Evolutionary conservation across 768 basidiomycete genomes (phyloP), one percentile per base, ranked within the genome.

Genomic region (Pleurotus eryngii): DNA sequence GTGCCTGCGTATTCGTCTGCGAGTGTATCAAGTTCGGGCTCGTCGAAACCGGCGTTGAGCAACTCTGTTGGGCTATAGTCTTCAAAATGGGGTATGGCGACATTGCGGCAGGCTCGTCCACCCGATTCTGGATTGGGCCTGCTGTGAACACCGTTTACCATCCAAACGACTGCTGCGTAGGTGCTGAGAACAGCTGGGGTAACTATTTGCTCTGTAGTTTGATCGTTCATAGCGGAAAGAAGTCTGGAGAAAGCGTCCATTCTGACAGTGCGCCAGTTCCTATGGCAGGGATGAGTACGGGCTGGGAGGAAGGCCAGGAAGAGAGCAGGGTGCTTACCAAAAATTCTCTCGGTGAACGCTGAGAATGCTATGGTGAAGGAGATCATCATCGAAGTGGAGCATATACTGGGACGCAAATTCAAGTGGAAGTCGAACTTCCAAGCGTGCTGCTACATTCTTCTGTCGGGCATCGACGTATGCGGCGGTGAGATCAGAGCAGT

Each of bases 351-450:
- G 2, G 14, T 12, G 39, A 42, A 42, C 14, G 12, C 14, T 12
- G 12, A 42, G 14, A 12, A 42, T 3, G 14, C 14, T 12, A 17
- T 17, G 17, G 2, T 17, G 39, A 12, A 42, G 12, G 39, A 42
- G 2, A 12, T 51, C 49, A 8, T 4, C 12, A 18, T 37, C 27
- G 4, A 17, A 55, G 3, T 39, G 40, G 0, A 55, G 11, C 9
- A 55, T n/a, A 9, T 22, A 15, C 4, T 22, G 0, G 2, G 15
- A 7, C 2, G 53, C 53, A 42, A 14, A 14, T 2, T 18, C 39
- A 12, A 55, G 14, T 18, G 53, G 53, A 27, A 55, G 35, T 15
- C 53, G 26, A 9, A 55, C n/a, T 40, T 55, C 53, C n/a, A 55
- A 18, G 2, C 53, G 53, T 6, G 53, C 53, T 30, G 38, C 53